phyloP scores from a whole-genome alignment of 192 early-diverging fungal species.

The Coemansia sp. region DNA sequence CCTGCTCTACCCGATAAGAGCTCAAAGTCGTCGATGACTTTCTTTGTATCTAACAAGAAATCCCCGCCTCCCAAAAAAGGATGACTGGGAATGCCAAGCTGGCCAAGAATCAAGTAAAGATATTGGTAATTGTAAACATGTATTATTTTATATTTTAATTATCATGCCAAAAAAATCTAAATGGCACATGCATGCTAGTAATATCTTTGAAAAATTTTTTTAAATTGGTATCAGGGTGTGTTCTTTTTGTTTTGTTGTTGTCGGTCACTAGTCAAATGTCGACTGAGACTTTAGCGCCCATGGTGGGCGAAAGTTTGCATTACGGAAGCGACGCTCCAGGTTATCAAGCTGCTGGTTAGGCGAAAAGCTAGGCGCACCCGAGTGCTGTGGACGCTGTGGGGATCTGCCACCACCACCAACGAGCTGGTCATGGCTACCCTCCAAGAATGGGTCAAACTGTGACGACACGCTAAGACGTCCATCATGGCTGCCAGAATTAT shows the following conservation, averaged over 20 bases:
- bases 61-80: too few relatives aligned
- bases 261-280: background rate
- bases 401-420: conserved; percentile 14
- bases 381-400: conserved; percentile 15
- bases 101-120: too few relatives aligned
- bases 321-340: conserved; percentile 53
- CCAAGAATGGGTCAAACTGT: conserved; percentile 54
- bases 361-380: conserved; percentile 14
- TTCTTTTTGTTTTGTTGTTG: too few relatives aligned
- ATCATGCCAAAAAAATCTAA: too few relatives aligned
- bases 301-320: conserved; percentile 56
- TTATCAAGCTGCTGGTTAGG: conserved; percentile 50
- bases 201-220: too few relatives aligned
- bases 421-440: conserved; percentile 41
- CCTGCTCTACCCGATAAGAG: background rate
- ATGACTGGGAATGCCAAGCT: too few relatives aligned
- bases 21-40: too few relatives aligned
- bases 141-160: too few relatives aligned
- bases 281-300: conserved; percentile 55
- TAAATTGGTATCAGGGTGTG: too few relatives aligned
- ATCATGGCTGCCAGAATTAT: conserved; percentile 6
- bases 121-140: too few relatives aligned
- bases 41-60: too few relatives aligned
- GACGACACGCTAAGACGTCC: conserved; percentile 47
- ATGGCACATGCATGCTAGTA: too few relatives aligned